Evolutionary conservation across 2,329 filamentous ascomycete genomes (phyloP), one percentile per base, ranked within the genome.

Genomic region (Fusarium hainanense): DNA sequence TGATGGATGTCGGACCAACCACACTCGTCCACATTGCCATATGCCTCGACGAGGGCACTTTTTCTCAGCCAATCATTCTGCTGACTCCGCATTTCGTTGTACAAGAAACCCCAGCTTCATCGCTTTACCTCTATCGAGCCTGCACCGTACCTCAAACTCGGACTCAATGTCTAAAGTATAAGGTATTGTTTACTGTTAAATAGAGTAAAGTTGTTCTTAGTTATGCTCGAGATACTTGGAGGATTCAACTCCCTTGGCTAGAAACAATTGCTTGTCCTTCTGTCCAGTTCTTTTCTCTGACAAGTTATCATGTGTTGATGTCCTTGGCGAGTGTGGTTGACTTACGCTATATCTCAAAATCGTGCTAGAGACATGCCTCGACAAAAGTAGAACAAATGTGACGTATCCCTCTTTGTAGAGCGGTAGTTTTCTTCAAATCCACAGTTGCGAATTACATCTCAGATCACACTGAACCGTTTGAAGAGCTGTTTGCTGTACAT

Each of bases 381-480:
- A 81, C 8, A 6, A 65, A 0, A 73, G 78, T 23, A 28, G 28
- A 81, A 82, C 40, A 6, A 18, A 4, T 1, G 25, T 2, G 79
- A 82, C 28, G 79, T 81, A 41, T 25, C 55, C 1, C 63, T 58
- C 0, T 81, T 69, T 47, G 76, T 82, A 1, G n/a, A 70, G 8
- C 30, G 10, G 9, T 55, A 69, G 23, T 55, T 80, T 16, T 63
- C 55, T 25, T 14, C 12, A 13, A 62, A 12, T 66, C 42, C 8
- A 25, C n/a, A 0, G 61, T 75, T 44, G 30, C 55, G 9, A 25
- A 63, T 3, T 20, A 69, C 0, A 77, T 82, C 21, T 71, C 60
- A 4, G 4, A 56, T 4, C 72, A 71, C 14, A 75, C 80, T 3
- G 23, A 51, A 80, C 4, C 4, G 61, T 81, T 8, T 82, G 1